A percentile compares a stretch with the other conserved stretches of the same genome.
These are phyloP conservation scores for Chaetomium fimeti DNA, from an alignment of 495 filamentous ascomycete species.

Conservation along the genomic window DNA sequence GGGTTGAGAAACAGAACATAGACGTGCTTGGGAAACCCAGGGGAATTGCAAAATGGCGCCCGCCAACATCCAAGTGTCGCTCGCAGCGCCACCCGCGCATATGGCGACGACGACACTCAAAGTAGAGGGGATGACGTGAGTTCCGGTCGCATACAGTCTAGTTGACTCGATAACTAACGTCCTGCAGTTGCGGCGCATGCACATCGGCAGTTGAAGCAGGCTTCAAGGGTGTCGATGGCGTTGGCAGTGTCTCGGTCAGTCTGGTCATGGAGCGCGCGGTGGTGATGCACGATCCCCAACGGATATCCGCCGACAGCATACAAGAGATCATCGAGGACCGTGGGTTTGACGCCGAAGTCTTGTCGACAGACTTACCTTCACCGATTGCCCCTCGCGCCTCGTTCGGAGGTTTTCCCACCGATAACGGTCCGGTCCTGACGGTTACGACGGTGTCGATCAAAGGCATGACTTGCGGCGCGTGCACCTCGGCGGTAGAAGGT, in stretches of 20 bases:
- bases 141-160: constrained; percentile 9
- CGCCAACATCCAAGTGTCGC: constrained; percentile 43
- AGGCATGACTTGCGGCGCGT: constrained; percentile 97
- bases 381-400: constrained; percentile 37
- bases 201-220: constrained; percentile 82
- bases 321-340: constrained; percentile 87
- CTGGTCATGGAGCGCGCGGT: constrained; percentile 91
- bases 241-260: constrained; percentile 82
- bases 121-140: constrained; percentile 85
- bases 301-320: constrained; percentile 68
- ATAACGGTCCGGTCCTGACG: constrained; percentile 41
- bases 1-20: not conserved
- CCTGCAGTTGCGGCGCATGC: constrained; percentile 65
- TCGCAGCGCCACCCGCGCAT: constrained; percentile 46
- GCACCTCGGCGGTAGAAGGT: constrained; percentile 84
- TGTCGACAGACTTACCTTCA: constrained; percentile 71
- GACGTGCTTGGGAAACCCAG: not conserved
- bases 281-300: constrained; percentile 78
- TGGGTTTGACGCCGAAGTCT: constrained; percentile 90
- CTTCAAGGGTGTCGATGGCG: constrained; percentile 76
- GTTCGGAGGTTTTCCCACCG: constrained; percentile 33
- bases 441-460: constrained; percentile 82
- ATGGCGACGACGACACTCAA: constrained; percentile 90
- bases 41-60: constrained; percentile 45
- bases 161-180: constrained; percentile 8